Base-by-base conservation (phyloP, 768 basidiomycete genomes). In the Calocera viscosa region DNA sequence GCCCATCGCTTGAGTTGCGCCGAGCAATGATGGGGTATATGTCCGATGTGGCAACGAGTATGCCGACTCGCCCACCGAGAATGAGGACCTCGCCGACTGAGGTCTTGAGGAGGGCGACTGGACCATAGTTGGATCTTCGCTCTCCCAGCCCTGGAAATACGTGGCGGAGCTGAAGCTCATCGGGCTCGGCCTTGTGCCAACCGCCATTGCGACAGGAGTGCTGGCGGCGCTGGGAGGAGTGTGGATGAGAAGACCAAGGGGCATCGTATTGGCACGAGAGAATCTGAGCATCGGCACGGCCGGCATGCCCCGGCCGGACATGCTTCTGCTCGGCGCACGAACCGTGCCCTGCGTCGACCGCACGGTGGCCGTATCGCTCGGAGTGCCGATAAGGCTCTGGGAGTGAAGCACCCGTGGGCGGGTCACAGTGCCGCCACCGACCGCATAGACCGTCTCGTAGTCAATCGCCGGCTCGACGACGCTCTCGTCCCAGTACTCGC, bases 401-500 rank as follows among this genome's bases (percentile, higher is more conserved):
- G 91, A 86, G 74, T 94, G 94, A 69, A 85, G 86, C 34, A 94
- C 82, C 3, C 93, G 80, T 0, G 94, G 94, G 16, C 91, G 85
- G 11, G 88, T 88, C 70, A 96, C 84, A 0, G 83, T 86, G 0
- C 94, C 94, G 16, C 93, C 93, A 19, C 94, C 94, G 2, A 96
- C 88, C 1, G 94, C 94, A 14, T 94, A 91, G 38, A 94, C 85
- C 0, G 89, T 88, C 74, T 95, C 91, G 75, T 88, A 94, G 72
- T 91, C 90, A 12, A 81, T 76, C 41, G 82, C 74, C 22, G 77
- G 70, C 7, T 80, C 80, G 1, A 83, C 78, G 0, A 81, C 74
- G 1, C 81, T 78, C 28, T 85, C 84, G 26, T 86, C 85, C 89
- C 90, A 91, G 65, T 87, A 39, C 34, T 64, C 40, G 64, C 64